These are phyloP conservation scores for Phialocephala sp. DNA, from an alignment of 2,329 filamentous ascomycete genomes.

Conservation along the genomic window DNA sequence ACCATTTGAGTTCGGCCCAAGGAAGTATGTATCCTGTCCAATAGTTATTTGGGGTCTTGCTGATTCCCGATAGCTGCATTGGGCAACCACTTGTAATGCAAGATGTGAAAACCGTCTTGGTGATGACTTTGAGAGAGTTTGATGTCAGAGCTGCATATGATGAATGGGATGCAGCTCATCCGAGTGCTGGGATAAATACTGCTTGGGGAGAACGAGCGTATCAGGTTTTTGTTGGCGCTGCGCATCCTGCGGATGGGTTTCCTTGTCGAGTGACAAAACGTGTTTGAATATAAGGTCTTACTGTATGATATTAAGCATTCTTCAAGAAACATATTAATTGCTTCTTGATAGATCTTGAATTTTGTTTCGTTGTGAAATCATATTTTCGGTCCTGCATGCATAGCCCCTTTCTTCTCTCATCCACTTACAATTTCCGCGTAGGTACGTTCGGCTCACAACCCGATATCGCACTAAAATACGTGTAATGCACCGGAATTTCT, in stretches of 20 bases:
- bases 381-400: no score
- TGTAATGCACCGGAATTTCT: not conserved
- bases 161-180: conserved; percentile 29
- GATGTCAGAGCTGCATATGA: conserved; percentile 33
- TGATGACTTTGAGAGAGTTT: conserved; percentile 48
- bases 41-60: not conserved
- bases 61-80: conserved; percentile 48
- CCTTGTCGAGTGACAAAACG: conserved; percentile 46
- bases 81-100: conserved; percentile 59
- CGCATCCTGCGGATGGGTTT: conserved; percentile 33
- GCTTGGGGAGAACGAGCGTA: conserved; percentile 31
- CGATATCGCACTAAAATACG: conserved; percentile 6
- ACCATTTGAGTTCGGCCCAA: conserved; percentile 59
- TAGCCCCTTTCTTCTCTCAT: not conserved
- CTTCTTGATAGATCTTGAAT: not conserved
- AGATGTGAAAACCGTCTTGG: conserved; percentile 55
- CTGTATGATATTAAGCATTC: not conserved
- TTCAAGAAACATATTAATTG: not conserved
- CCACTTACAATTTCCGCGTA: not conserved
- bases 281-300: not conserved
- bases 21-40: conserved; percentile 44
- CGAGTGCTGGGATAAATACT: conserved; percentile 24
- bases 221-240: conserved; percentile 29
- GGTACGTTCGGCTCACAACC: not conserved
- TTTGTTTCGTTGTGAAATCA: no score